Conservation (phyloP, 2,329 filamentous ascomycete genomes). For the Fusarium newnesense region DNA sequence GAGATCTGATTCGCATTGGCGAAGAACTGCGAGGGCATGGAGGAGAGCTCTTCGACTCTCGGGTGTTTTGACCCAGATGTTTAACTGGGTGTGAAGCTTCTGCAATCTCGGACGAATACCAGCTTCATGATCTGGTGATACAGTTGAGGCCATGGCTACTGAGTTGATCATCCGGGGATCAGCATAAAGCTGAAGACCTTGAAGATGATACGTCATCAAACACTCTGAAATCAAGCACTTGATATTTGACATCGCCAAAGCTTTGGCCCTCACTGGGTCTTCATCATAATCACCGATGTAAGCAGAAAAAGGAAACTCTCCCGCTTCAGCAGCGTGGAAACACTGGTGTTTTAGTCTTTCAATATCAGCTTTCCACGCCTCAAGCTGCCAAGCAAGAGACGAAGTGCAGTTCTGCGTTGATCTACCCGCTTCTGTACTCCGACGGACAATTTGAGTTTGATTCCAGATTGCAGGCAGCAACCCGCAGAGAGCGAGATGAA, state of each 20-base stretch:
- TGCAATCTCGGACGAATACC: slow-evolving; percentile 30
- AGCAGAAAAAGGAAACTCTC: slow-evolving; percentile 37
- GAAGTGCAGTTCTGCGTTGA: slow-evolving; percentile 20
- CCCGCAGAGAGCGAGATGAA: slow-evolving; percentile 48
- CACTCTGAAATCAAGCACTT: slow-evolving; percentile 47
- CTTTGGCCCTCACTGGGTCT: slow-evolving; percentile 37
- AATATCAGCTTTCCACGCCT: slow-evolving; percentile 42
- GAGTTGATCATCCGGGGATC: slow-evolving; percentile 48
- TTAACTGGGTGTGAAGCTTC: slow-evolving; percentile 35
- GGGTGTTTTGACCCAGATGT: slow-evolving; percentile 45
- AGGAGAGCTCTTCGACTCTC: slow-evolving; percentile 48
- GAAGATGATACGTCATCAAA: slow-evolving; percentile 51
- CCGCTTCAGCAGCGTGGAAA: slow-evolving; percentile 14
- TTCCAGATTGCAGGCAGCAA: slow-evolving; percentile 47
- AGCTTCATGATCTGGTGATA: slow-evolving; percentile 17
- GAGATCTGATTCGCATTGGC: slow-evolving; percentile 39
- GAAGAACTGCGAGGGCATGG: slow-evolving; percentile 48
- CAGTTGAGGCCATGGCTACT: slow-evolving; percentile 34
- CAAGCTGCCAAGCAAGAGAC: slow-evolving; percentile 41
- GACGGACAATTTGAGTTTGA: slow-evolving; percentile 41
- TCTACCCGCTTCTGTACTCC: slow-evolving; percentile 26
- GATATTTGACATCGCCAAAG: slow-evolving; percentile 42
- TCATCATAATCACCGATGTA: slow-evolving; percentile 46
- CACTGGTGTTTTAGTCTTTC: slow-evolving; percentile 37
- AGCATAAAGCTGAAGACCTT: slow-evolving; percentile 50